Base-by-base conservation (phyloP, 352 stramenopile genomes). In the Globisporangium radiosum region DNA sequence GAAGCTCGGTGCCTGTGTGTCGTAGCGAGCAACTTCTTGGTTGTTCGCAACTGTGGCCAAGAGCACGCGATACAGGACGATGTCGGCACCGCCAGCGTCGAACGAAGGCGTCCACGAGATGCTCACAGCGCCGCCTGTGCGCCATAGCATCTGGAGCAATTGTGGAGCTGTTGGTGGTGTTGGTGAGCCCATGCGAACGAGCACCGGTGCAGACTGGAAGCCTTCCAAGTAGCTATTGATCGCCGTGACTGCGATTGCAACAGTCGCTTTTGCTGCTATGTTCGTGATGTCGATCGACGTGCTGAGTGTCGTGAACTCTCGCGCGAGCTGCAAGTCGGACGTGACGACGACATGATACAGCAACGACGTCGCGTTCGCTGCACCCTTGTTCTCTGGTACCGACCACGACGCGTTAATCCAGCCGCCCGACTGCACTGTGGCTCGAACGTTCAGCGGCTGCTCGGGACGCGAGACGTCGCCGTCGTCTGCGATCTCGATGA, bases 401-500 rank as follows among this genome's bases (percentile, higher is more conserved):
- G 54, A 5, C 78, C 78, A 88, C 13, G 42, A 68, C 39, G 75
- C 17, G 6, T 45, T 54, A 11, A 79, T 43, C 14, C 57, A 58
- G 47, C 75, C 73, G 1, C 78, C 78, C 3, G 66, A 79, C 10
- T 70, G 14, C 0, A 44, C 39, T 36, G 37, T 44, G 5, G 54
- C 47, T 7, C 53, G 53, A 39, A 85, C 14, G 6, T 33, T 48
- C 17, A 57, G 68, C 0, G 67, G 64, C 6, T 60, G 25, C 44
- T 65, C 63, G 0, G 78, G 76, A 40, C 70, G 54, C 1, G 78
- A 88, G 0, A 65, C 53, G 48, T 88, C 78, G 25, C 73, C 72
- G 49, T 88, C 78, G 55, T 88, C 78, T 0, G 70, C 14, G 25
- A 88, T 81, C 5, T 80, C 62, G 13, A 88, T 45, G n/a, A 65